Conservation (phyloP, 1,284 basidiomycete genomes). For the Tranzscheliella williamsii region DNA sequence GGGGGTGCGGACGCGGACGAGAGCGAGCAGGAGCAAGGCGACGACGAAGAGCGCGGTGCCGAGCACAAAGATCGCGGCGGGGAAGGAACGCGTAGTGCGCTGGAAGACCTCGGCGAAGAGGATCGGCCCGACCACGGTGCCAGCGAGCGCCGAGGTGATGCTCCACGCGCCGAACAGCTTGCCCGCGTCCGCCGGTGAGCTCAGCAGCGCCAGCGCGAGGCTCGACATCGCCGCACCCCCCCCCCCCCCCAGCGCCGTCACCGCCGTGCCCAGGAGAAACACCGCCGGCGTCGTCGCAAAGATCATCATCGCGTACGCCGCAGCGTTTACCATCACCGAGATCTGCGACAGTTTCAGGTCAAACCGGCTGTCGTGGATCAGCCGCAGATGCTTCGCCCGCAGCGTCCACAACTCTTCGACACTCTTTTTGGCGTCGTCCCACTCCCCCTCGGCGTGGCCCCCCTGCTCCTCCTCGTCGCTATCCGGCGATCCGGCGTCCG, state of each 20-base stretch:
- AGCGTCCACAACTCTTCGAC: slow-evolving; percentile 55
- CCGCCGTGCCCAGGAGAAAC: slow-evolving; percentile 32
- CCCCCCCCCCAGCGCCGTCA: slow-evolving; percentile 45
- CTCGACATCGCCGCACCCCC: slow-evolving; percentile 55
- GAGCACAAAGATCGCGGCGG: slow-evolving; percentile 44
- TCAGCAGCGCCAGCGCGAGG: slow-evolving; percentile 53
- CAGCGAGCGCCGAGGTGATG: slow-evolving; percentile 48
- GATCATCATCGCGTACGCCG: slow-evolving; percentile 24
- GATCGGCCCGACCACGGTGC: slow-evolving; percentile 52
- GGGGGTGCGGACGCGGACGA: slow-evolving; percentile 47
- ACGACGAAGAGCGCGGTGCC: slow-evolving; percentile 30
- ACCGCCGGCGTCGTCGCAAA: slow-evolving; percentile 22
- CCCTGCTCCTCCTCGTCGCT: slow-evolving; percentile 2
- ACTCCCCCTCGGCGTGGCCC: slow-evolving; percentile 8
- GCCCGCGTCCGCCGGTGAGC: slow-evolving; percentile 50
- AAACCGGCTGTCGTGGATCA: slow-evolving; percentile 58
- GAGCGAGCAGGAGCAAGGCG: slow-evolving; percentile 17
- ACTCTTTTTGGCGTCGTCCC: slow-evolving; percentile 25
- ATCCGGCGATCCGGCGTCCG: background rate
- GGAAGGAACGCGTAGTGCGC: slow-evolving; percentile 31
- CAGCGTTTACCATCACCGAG: slow-evolving; percentile 23
- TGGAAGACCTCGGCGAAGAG: slow-evolving; percentile 50
- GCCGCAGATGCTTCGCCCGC: slow-evolving; percentile 51
- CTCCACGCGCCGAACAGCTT: slow-evolving; percentile 58
- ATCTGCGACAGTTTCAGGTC: slow-evolving; percentile 46